Evolutionary conservation across 768 basidiomycete genomes (phyloP), one percentile per base, ranked within the genome.

Genomic region (Xanthoconium stramineum): DNA sequence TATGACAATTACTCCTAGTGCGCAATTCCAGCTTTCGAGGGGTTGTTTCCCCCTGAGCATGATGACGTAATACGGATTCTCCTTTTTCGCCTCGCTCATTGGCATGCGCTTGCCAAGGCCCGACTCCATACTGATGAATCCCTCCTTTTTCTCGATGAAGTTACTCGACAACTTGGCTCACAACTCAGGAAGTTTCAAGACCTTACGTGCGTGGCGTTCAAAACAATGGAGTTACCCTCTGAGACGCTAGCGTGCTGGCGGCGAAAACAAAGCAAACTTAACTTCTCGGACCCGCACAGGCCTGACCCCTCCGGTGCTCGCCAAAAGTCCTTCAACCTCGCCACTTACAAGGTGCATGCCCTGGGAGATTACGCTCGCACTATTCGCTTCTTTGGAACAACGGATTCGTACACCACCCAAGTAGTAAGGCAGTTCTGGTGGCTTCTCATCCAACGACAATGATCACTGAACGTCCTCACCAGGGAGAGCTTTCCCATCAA

Each of bases 91-190:
- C 42, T 63, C 2, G 65, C 63, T 4, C 46, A 61, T 3, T 76
- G 75, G 76, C 75, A 77, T 47, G 67, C 65, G 0, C 52, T 71
- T 1, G 71, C 73, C 0, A 77, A 77, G 39, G 52, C 73, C 1
- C 64, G 62, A 6, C 62, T 72, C 33, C 76, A 76, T 42, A 73
- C 72, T 0, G 66, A 72, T 2, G 28, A 63, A 0, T 62, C 69
- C 0, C 63, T 75, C 0, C 1, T 13, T 0, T 20, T 52, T 2
- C 61, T 76, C 0, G 54, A 70, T 2, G n/a, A 57, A 0, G 48
- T 38, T 0, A 72, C 68, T 0, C 50, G 42, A 24, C 24, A 24
- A 24, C 24, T 24, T 24, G 24, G 24, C 24, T 24, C 24, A 24
- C 24, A 24, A 24, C 24, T 24, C 4, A 24, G 24, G 24, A 24